Evolutionary conservation across 495 filamentous ascomycete genomes (phyloP).

Genomic region (Penicillium malachiteum): DNA sequence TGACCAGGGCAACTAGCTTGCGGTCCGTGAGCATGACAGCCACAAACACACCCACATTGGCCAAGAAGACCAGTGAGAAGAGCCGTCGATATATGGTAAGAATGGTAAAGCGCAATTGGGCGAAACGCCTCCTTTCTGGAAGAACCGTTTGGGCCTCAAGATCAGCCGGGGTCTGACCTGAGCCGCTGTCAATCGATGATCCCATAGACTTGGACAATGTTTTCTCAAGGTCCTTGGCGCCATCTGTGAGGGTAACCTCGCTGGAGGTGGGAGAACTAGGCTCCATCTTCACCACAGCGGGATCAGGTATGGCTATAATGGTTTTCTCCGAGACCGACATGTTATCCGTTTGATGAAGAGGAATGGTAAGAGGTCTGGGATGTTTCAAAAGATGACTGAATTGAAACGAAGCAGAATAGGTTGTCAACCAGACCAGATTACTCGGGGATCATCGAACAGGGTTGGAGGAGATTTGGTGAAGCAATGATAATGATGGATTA

Average conservation of each 20-base stretch:
- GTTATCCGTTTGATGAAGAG: neutral
- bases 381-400: slow-evolving; percentile 23
- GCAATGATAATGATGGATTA: neutral
- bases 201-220: slow-evolving; percentile 27
- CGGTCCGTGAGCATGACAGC: slow-evolving; percentile 36
- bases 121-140: slow-evolving; percentile 25
- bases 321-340: slow-evolving; percentile 31
- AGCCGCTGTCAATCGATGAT: slow-evolving; percentile 6
- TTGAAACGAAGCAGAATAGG: slow-evolving; percentile 6
- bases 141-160: slow-evolving; percentile 41
- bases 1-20: slow-evolving; percentile 40
- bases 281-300: slow-evolving; percentile 14
- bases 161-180: slow-evolving; percentile 20
- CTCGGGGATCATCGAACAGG: neutral
- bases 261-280: neutral
- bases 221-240: slow-evolving; percentile 22
- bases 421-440: slow-evolving; percentile 19
- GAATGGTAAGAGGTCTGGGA: neutral
- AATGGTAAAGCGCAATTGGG: slow-evolving; percentile 37
- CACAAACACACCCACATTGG: slow-evolving; percentile 53
- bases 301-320: slow-evolving; percentile 24
- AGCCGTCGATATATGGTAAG: slow-evolving; percentile 52
- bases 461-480: neutral
- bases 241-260: slow-evolving; percentile 24
- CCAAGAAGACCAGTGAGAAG: slow-evolving; percentile 51